These are phyloP conservation scores for Elymus sibiricus DNA, from an alignment of 176 grass and related monocot genomes.

Conservation along the genomic window DNA sequence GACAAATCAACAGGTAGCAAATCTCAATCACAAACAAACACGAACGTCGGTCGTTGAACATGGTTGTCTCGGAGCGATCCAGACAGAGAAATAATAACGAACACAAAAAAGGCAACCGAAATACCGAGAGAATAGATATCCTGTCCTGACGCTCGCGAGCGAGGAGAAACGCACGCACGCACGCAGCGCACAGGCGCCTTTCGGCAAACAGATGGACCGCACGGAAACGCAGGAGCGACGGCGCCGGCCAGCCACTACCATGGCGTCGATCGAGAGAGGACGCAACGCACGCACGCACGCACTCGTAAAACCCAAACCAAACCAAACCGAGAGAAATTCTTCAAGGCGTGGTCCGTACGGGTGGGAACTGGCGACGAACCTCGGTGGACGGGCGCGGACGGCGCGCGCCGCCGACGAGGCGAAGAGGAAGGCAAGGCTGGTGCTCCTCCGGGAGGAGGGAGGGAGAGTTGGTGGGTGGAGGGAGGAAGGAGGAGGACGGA, in stretches of 20 bases:
- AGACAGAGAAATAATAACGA: neutral
- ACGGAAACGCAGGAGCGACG: neutral
- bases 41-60: neutral
- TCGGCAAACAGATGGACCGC: slow-evolving; percentile 25
- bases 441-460: slow-evolving; percentile 20
- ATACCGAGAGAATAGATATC: neutral
- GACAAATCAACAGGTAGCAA: neutral
- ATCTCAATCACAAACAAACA: neutral
- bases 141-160: neutral
- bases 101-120: neutral
- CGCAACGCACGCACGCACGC: neutral
- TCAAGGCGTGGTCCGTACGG: neutral
- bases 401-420: neutral
- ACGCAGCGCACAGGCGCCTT: neutral
- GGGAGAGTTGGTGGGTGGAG: slow-evolving; percentile 34
- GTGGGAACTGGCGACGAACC: slow-evolving; percentile 12
- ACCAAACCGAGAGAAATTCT: neutral
- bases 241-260: neutral
- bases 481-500: slow-evolving; percentile 4
- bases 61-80: neutral
- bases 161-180: neutral
- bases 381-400: slow-evolving; percentile 6
- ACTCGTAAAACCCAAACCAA: neutral
- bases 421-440: neutral
- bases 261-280: neutral